A percentile compares a stretch with the other conserved stretches of the same genome.
phyloP scores from a whole-genome alignment of 1,284 basidiomycete genomes.

The Apiotrichum porosum region DNA sequence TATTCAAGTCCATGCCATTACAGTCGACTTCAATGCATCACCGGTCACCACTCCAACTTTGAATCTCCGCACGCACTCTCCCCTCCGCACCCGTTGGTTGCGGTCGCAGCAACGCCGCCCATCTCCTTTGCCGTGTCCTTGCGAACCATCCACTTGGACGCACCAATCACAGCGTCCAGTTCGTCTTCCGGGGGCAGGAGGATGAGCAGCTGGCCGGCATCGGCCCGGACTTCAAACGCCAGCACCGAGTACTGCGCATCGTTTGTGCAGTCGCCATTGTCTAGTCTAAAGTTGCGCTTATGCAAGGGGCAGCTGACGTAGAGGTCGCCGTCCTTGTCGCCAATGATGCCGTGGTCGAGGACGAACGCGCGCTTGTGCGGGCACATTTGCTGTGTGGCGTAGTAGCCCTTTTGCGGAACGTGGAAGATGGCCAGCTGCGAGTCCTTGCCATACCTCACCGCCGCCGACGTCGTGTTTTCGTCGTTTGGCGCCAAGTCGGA shows the following conservation, averaged over 20 bases:
- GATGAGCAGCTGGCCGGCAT: slow-evolving; percentile 52
- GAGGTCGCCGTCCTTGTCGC: slow-evolving; percentile 55
- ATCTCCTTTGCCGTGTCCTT: slow-evolving; percentile 36
- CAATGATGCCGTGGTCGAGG: slow-evolving; percentile 63
- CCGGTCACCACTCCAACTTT: too few species aligned
- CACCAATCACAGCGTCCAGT: slow-evolving; percentile 63
- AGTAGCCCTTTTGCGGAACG: slow-evolving; percentile 58
- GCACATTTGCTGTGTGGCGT: slow-evolving; percentile 65
- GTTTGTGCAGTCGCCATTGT: slow-evolving; percentile 59
- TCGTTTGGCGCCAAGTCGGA: slow-evolving; percentile 56
- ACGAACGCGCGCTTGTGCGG: slow-evolving; percentile 66
- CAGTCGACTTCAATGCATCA: too few species aligned
- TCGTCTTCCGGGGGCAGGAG: slow-evolving; percentile 58
- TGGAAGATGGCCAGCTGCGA: slow-evolving; percentile 66
- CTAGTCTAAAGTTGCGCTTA: slow-evolving; percentile 65
- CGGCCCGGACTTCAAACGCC: slow-evolving; percentile 59
- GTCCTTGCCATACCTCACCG: slow-evolving; percentile 62
- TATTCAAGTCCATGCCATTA: too few species aligned
- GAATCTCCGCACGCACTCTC: too few species aligned
- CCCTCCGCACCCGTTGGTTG: too few species aligned
- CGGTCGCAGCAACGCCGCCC: background rate
- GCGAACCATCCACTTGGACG: slow-evolving; percentile 52
- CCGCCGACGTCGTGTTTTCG: slow-evolving; percentile 52
- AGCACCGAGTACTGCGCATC: slow-evolving; percentile 63
- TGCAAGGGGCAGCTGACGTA: slow-evolving; percentile 53